phyloP scores from a whole-genome alignment of 2,329 filamentous ascomycete species.

The Incumbomyces lentus region DNA sequence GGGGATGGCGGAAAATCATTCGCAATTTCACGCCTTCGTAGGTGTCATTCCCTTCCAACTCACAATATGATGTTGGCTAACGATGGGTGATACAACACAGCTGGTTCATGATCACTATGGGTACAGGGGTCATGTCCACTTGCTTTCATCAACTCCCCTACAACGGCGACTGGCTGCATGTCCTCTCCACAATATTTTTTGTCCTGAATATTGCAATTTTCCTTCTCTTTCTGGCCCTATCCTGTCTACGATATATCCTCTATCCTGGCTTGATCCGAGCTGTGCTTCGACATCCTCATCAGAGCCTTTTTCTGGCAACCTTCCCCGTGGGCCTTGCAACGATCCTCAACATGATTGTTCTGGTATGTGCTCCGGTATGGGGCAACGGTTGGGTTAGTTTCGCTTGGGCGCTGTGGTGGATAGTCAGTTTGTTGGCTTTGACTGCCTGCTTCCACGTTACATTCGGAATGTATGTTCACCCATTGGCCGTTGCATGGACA shows the following conservation, averaged over 20 bases:
- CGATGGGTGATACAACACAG: conserved; percentile 30
- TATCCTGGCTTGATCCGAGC: conserved; percentile 56
- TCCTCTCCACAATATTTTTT: conserved; percentile 52
- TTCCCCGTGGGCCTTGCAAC: conserved; percentile 61
- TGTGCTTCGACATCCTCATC: conserved; percentile 57
- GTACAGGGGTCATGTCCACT: conserved; percentile 57
- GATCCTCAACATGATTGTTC: conserved; percentile 55
- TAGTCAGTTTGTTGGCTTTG: too few relatives aligned
- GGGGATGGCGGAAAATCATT: too few relatives aligned
- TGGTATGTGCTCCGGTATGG: conserved; percentile 52
- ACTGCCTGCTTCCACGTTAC: too few relatives aligned
- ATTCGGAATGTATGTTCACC: too few relatives aligned
- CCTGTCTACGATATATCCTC: conserved; percentile 49
- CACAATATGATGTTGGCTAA: conserved; percentile 31
- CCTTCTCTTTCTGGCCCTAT: conserved; percentile 34
- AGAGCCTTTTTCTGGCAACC: conserved; percentile 59
- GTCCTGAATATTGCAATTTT: conserved; percentile 51
- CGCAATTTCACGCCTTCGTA: too few relatives aligned
- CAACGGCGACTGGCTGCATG: conserved; percentile 47
- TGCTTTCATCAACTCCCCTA: conserved; percentile 55
- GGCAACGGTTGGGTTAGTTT: conserved; percentile 43
- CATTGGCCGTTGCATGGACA: too few relatives aligned
- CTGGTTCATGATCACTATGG: conserved; percentile 54
- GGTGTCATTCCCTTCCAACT: not conserved
- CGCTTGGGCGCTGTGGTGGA: conserved; percentile 46